Conservation (phyloP, 805 yeast genomes). For the Metschnikowia reukaufii region DNA sequence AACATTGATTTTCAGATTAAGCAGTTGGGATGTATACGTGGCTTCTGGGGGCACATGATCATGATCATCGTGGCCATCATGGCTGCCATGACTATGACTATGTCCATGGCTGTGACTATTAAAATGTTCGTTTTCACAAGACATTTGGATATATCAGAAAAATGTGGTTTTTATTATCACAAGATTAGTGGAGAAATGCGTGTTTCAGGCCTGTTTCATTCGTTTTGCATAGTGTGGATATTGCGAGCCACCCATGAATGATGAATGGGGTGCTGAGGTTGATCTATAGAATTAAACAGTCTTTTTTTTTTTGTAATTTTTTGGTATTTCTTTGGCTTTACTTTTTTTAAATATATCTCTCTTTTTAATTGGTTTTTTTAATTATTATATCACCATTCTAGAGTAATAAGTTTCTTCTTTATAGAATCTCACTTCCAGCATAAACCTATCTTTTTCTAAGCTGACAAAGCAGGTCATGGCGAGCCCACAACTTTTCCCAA, state of each 20-base stretch:
- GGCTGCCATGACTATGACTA: conserved; percentile 15
- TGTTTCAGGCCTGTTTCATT: not conserved
- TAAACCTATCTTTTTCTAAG: too few relatives aligned
- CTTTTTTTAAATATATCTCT: not conserved
- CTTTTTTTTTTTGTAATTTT: not conserved
- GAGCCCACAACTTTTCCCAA: not conserved
- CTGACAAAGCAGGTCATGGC: too few relatives aligned
- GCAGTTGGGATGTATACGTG: conserved; percentile 67
- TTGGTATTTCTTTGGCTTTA: not conserved
- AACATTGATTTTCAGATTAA: conserved; percentile 59
- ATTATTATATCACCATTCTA: too few relatives aligned
- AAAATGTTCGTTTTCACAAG: conserved; percentile 16
- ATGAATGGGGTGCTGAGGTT: not conserved
- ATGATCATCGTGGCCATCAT: conserved; percentile 26
- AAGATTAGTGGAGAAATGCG: not conserved
- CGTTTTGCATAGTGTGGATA: too few relatives aligned
- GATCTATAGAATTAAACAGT: not conserved
- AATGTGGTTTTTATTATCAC: too few relatives aligned
- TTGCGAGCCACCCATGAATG: not conserved
- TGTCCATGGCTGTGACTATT: conserved; percentile 3
- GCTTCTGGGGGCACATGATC: conserved; percentile 62
- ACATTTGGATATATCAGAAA: conserved; percentile 3
- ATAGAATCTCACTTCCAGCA: too few relatives aligned
- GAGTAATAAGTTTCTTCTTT: too few relatives aligned
- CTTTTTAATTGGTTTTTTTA: too few relatives aligned